Evolutionary conservation across 148 eudicot genomes (phyloP), one percentile per base, ranked within the genome.

Genomic region (Pouteria glomerata): DNA sequence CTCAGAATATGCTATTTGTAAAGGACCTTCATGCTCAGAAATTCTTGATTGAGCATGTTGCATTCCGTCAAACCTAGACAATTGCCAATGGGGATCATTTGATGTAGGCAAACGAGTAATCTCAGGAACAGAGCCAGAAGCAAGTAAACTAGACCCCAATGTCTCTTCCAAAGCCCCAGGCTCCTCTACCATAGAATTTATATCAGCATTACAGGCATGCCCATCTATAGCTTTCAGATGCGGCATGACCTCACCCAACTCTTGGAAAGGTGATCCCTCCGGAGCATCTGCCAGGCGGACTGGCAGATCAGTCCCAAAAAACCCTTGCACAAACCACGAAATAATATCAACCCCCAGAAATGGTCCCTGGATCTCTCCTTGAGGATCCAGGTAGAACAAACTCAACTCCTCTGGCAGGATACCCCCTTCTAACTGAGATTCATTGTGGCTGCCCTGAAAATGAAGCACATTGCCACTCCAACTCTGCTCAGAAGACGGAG

Each of bases 301-400:
- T 4, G 85, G 96, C 64, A 95, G 84, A 57, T 95, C 92, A 15
- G 80, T 71, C 57, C 93, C 97, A 67, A 95, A 95, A 87, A 89
- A 95, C 26, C 98, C 98, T 84, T 91, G 98, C 41, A 89, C 96
- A 76, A 88, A 95, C 98, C 98, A 95, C 35, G 96, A 89, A 65
- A 95, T 90, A 70, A 95, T 85, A 78, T 95, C 98, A 67, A 76
- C 91, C 26, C 98, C 98, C 53, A 91, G 97, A 84, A 95, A 94
- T 41, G 98, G 98, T 45, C 98, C 98, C 79, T 95, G 98, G 18
- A 89, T 81, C 65, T 89, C 92, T 68, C 97, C 97, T 83, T 95
- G 98, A 64, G 98, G 98, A 82, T 95, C 98, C 65, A 75, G 77
- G 63, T 95, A 95, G 72, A 55, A 88, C 73, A 95, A 77, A 71